Conservation (phyloP, 164 flowering plant species). For the Hamamelis virginiana region DNA sequence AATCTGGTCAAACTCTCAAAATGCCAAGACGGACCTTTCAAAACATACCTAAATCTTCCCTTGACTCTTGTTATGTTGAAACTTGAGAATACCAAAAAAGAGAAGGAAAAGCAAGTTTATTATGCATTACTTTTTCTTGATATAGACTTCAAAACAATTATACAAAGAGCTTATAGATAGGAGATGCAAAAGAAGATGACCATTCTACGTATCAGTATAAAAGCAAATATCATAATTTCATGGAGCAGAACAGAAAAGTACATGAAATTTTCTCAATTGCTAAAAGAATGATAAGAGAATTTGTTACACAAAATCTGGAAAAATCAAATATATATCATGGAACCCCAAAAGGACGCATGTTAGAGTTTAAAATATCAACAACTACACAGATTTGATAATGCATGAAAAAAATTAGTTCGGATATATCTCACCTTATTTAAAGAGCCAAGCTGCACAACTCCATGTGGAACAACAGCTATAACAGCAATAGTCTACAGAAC, state of each 20-base stretch:
- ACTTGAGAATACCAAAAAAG: background rate
- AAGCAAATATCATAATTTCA: too few relatives aligned
- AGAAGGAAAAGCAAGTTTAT: background rate
- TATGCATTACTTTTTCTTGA: background rate
- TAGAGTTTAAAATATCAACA: background rate
- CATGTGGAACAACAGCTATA: conserved; percentile 70
- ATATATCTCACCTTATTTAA: conserved; percentile 48
- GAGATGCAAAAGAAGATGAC: too few relatives aligned
- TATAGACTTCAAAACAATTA: background rate
- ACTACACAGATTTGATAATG: background rate
- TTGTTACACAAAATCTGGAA: too few relatives aligned
- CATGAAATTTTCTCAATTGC: too few relatives aligned
- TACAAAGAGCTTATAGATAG: too few relatives aligned
- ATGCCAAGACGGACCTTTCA: too few relatives aligned
- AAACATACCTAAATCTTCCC: too few relatives aligned
- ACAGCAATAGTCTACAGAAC: conserved; percentile 61
- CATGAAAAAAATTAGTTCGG: background rate
- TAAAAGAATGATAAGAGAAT: too few relatives aligned
- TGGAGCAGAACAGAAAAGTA: too few relatives aligned
- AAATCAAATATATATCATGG: too few relatives aligned
- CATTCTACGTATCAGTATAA: too few relatives aligned
- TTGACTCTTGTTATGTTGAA: background rate
- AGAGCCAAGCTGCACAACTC: conserved; percentile 86
- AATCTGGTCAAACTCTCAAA: too few relatives aligned
- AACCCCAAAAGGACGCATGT: background rate